phyloP scores from a whole-genome alignment of 1,284 basidiomycete genomes.

The Puccinia horiana region DNA sequence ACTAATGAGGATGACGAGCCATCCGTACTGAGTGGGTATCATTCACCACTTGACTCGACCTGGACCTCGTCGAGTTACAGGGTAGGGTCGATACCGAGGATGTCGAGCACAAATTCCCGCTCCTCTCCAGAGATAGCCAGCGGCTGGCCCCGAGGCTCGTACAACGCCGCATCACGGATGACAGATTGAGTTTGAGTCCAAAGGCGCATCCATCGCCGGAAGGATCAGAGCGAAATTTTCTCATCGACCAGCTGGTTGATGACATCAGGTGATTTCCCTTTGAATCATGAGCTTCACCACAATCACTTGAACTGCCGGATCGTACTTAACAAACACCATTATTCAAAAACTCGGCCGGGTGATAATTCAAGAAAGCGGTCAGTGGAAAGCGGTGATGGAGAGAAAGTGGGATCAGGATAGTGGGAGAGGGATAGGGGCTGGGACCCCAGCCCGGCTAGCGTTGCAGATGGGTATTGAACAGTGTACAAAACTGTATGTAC shows the following conservation, averaged over 20 bases:
- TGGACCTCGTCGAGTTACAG: conserved; percentile 13
- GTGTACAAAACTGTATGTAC: too few species aligned
- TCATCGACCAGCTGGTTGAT: not conserved
- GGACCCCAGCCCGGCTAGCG: too few species aligned
- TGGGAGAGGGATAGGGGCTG: too few species aligned
- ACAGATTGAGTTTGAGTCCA: not conserved
- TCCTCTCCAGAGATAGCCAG: not conserved
- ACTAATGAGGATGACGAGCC: too few species aligned
- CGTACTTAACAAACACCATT: not conserved
- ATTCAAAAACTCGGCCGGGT: too few species aligned
- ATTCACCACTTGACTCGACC: not conserved
- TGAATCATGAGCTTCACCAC: not conserved
- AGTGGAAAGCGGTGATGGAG: too few species aligned
- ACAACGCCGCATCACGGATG: not conserved
- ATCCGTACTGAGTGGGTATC: not conserved
- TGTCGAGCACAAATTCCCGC: conserved; percentile 7
- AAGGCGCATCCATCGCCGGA: not conserved
- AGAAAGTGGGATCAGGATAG: too few species aligned
- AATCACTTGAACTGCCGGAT: not conserved
- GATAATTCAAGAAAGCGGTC: too few species aligned
- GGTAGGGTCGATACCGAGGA: not conserved
- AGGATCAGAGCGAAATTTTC: not conserved
- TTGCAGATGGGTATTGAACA: too few species aligned
- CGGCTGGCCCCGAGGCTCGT: not conserved
- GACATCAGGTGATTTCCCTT: not conserved